These are phyloP conservation scores for Aspergillus avenaceus DNA, from an alignment of 495 filamentous ascomycete genomes.

Conservation along the genomic window DNA sequence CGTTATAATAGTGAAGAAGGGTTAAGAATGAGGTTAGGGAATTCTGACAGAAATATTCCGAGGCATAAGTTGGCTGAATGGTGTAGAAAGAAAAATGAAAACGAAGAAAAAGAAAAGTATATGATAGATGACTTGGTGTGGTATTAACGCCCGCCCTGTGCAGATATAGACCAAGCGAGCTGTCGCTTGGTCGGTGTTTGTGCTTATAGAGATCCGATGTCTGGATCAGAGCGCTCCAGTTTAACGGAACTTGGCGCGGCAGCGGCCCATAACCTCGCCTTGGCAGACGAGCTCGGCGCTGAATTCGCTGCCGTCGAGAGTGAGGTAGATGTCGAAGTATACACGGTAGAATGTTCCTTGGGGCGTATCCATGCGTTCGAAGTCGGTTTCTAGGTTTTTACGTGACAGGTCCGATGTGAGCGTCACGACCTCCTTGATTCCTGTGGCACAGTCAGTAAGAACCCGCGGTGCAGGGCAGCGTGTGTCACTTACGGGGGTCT, in stretches of 20 bases:
- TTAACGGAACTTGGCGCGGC: conserved; percentile 76
- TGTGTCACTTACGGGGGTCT: conserved; percentile 81
- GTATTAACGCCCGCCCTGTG: conserved; percentile 19
- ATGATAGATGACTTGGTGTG: too few relatives aligned
- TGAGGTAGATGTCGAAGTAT: conserved; percentile 83
- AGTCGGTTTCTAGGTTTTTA: conserved; percentile 98
- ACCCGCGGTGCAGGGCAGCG: neutral
- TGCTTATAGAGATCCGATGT: neutral
- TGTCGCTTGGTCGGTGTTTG: neutral
- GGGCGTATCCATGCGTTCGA: conserved; percentile 98
- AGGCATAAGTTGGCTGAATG: neutral
- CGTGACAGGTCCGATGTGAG: conserved; percentile 94
- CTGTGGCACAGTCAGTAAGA: conserved; percentile 39
- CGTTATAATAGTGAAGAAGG: neutral
- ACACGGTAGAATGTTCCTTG: conserved; percentile 96
- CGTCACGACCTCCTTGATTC: conserved; percentile 98
- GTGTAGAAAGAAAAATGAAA: neutral
- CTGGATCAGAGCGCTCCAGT: neutral
- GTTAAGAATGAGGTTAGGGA: neutral
- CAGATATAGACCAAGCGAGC: conserved; percentile 15
- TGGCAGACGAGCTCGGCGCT: conserved; percentile 98
- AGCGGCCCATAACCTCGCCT: conserved; percentile 97
- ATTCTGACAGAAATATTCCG: neutral
- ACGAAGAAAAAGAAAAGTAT: neutral
- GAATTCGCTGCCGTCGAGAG: conserved; percentile 94